phyloP scores from a whole-genome alignment of 306 rosid genomes.

The Quercus cerris region DNA sequence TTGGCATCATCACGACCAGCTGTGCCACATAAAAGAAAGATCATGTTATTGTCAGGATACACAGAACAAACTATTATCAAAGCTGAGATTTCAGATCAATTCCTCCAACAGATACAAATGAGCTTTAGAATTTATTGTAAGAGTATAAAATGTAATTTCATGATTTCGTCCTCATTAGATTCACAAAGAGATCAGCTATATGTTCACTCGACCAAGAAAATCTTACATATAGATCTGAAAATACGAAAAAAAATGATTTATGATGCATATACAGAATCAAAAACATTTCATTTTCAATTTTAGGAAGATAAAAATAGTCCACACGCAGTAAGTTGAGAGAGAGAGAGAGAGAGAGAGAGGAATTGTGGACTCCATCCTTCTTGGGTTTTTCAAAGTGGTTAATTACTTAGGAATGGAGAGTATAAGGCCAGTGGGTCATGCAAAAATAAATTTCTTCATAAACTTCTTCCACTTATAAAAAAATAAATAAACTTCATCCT shows the following conservation, averaged over 20 bases:
- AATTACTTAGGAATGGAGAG: neutral
- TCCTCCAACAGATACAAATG: conserved; percentile 11
- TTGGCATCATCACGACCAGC: conserved; percentile 93
- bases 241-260: neutral
- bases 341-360: too few species aligned
- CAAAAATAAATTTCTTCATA: neutral
- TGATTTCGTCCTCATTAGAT: neutral
- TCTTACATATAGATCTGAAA: neutral
- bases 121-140: neutral
- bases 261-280: neutral
- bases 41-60: conserved; percentile 21
- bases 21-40: conserved; percentile 27
- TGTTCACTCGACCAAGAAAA: neutral
- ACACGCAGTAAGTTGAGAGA: too few species aligned
- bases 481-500: neutral
- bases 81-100: conserved; percentile 14
- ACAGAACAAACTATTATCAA: conserved; percentile 16
- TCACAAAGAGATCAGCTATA: neutral
- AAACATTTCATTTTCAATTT: neutral
- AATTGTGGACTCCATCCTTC: too few species aligned
- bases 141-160: neutral
- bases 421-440: neutral
- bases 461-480: neutral
- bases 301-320: neutral
- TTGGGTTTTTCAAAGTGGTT: neutral